Evolutionary conservation across 2,329 filamentous ascomycete genomes (phyloP), one percentile per base, ranked within the genome.

Genomic region (Sporothrix curviconia): DNA sequence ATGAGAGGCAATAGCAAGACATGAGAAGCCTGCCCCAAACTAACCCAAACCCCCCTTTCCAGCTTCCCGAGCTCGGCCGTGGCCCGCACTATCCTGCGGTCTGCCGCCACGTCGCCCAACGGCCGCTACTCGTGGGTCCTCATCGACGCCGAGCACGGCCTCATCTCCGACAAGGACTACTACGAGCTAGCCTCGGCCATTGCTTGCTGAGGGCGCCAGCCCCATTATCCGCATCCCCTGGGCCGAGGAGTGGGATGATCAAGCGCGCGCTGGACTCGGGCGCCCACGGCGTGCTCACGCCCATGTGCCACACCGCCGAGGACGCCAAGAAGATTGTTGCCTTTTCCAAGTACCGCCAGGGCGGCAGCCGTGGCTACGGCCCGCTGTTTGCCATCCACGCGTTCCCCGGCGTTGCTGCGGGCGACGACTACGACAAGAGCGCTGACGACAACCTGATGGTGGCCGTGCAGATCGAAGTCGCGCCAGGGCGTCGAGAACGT

Each of bases 191-290:
- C 37, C 37, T 57, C 59, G 40, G 74, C 74, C 8, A 71, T 76
- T 61, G 70, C 72, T n/a, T 9, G 66, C 68, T 17, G 68, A 67
- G 46, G 71, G 72, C 22, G 71, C 72, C 37, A 75, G 72, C 59
- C 61, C 62, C 57, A 70, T 77, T 55, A 73, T 77, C 19, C 68
- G 71, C 53, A 77, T 84, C 42, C 74, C 78, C 14, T 78, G 78
- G 25, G 81, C 81, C 57, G 79, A 84, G 68, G 73, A 76, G 49
- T 83, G 79, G n/a, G 80, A 82, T 83, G 79, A 79, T 84, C 58
- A 84, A 84, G 66, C 71, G 81, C 52, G 81, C 81, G 11, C 73
- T 85, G 37, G 82, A 84, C 63, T 70, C 79, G 44, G 81, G 81
- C 37, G 81, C 81, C 7, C 81, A 84, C 65, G 81, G 80, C 32